These are phyloP conservation scores for Diospyros kaki DNA, from an alignment of 148 eudicot genomes.

Conservation along the genomic window DNA sequence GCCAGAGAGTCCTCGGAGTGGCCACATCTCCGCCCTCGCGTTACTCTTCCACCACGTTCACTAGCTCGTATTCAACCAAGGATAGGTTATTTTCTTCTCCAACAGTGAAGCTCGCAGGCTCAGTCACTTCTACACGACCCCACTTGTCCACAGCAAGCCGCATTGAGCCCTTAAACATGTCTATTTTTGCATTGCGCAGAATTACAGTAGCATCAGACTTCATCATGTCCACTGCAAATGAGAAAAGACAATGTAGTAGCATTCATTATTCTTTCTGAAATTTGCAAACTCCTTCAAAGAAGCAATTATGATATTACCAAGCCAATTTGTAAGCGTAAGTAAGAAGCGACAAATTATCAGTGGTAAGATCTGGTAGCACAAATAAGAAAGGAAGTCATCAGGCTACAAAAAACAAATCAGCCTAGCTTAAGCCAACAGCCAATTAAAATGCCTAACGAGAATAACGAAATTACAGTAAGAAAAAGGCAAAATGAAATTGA, in stretches of 20 bases:
- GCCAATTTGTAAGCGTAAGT: no score
- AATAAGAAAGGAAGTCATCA: background rate
- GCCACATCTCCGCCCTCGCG: background rate
- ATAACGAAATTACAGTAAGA: background rate
- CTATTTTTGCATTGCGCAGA: conserved; percentile 57
- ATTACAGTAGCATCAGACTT: conserved; percentile 50
- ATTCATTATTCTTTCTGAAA: no score
- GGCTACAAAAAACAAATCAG: background rate
- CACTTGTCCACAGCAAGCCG: conserved; percentile 65
- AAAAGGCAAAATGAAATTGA: background rate
- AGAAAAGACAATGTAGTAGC: background rate
- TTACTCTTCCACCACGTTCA: conserved; percentile 46
- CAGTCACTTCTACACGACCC: conserved; percentile 47
- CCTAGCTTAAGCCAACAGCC: background rate
- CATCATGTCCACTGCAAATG: conserved; percentile 47
- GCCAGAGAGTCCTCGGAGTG: background rate
- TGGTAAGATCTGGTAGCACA: background rate
- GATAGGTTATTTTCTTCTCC: conserved; percentile 60
- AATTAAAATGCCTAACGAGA: background rate
- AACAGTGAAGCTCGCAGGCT: conserved; percentile 41
- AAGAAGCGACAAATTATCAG: no score
- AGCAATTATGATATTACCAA: no score
- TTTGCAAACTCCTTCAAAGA: no score
- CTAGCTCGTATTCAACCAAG: conserved; percentile 58
- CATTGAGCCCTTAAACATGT: conserved; percentile 74